Base-by-base conservation (phyloP, 2,329 filamentous ascomycete species). In the Pyrenophora graminea region DNA sequence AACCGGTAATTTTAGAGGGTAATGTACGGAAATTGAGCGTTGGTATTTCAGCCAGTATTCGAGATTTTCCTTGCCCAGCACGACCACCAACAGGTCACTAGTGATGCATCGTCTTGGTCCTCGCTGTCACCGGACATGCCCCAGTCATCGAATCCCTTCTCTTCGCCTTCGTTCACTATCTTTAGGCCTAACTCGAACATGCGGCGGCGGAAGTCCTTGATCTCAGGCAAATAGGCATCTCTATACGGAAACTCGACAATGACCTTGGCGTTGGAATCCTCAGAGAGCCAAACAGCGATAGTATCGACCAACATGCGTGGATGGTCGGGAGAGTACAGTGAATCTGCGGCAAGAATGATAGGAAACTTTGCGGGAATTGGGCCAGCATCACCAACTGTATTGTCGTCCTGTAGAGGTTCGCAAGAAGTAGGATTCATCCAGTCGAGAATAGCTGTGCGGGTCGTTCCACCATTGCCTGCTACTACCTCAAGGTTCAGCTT, bases 271-370 rank as follows among this genome's bases (percentile, higher is more conserved):
- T 81, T 76, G 0, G 71, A 48, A 3, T 77, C 78, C 12, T 77
- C 73, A 7, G 80, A 80, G 9, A 97, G 78, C 74, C 91, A 90
- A 33, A 81, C 75, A 8, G 79, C 74, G 38, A 97, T 85, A 12
- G 89, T 86, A 12, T 85, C 79, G 0, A 86, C 85, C 18, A 97
- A 81, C 64, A 94, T 83, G 3, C 72, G 74, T 0, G 93, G 91
- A 67, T 97, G 94, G 3, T 89, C 82, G 41, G 91, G 82, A 39
- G 92, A 91, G 73, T 97, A 97, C 17, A 99, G 77, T 0, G 90
- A 84, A 71, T 99, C 94, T 2, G 93, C 91, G 2, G 85, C 90
- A 2, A 99, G 80, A 37, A 97, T 85, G 47, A 96, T 76, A 10
- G 72, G 68, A 56, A 79, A 80, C 13, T 62, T 70, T 6, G 40